These are phyloP conservation scores for Claviceps pazoutovae DNA, from an alignment of 2,329 filamentous ascomycete genomes.

Conservation along the genomic window DNA sequence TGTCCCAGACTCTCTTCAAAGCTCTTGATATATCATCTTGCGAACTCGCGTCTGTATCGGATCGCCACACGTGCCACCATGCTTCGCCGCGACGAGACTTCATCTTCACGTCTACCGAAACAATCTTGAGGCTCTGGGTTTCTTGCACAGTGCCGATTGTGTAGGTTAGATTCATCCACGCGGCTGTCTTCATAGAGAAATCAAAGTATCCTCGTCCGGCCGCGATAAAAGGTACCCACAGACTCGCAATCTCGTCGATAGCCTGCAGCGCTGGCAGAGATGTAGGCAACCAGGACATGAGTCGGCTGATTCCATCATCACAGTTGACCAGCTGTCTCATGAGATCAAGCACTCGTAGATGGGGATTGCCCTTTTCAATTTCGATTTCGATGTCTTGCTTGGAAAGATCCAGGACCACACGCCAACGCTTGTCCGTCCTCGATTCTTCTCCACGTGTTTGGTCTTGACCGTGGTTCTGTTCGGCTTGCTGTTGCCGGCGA, in stretches of 20 bases:
- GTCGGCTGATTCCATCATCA: conserved; percentile 34
- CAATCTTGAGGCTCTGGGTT: conserved; percentile 13
- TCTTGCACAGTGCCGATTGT: conserved; percentile 18
- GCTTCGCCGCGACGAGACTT: conserved; percentile 31
- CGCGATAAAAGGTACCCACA: conserved; percentile 30
- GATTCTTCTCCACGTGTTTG: conserved; percentile 5
- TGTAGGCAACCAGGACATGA: conserved; percentile 39
- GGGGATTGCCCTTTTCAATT: conserved; percentile 51
- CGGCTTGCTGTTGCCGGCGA: conserved; percentile 7
- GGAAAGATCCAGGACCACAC: conserved; percentile 44
- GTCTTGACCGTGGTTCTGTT: neutral
- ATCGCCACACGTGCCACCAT: conserved; percentile 37
- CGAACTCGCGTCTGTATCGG: conserved; percentile 8
- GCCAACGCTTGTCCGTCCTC: conserved; percentile 23
- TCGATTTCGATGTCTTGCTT: conserved; percentile 39
- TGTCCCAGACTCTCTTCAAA: conserved; percentile 32
- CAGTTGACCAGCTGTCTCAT: conserved; percentile 45
- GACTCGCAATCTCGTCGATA: conserved; percentile 44
- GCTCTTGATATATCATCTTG: conserved; percentile 24
- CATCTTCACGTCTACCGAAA: conserved; percentile 40
- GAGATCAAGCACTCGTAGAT: conserved; percentile 46
- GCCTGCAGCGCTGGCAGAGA: conserved; percentile 53
- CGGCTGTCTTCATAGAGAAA: conserved; percentile 38
- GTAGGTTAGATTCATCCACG: conserved; percentile 46
- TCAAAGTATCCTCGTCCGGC: conserved; percentile 33